These are phyloP conservation scores for Auriscalpium vulgare DNA, from an alignment of 768 basidiomycete species.

Conservation along the genomic window DNA sequence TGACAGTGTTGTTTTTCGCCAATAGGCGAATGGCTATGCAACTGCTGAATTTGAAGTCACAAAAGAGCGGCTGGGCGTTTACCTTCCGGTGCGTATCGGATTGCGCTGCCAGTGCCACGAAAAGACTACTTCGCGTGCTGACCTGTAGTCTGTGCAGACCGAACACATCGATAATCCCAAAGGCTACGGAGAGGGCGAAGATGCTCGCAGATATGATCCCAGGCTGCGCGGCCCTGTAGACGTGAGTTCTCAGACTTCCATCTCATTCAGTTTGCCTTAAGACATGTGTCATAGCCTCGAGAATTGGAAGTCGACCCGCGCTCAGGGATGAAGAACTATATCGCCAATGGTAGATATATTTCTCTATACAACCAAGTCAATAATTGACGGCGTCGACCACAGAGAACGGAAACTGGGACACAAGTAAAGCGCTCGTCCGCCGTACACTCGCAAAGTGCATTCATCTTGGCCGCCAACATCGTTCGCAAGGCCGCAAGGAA, in stretches of 20 bases:
- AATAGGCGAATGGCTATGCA: slow-evolving; percentile 71
- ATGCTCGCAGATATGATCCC: slow-evolving; percentile 71
- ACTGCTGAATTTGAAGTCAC: slow-evolving; percentile 86
- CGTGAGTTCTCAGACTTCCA: slow-evolving; percentile 27
- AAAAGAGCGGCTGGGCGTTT: slow-evolving; percentile 69
- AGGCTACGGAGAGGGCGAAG: slow-evolving; percentile 79
- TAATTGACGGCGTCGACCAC: neutral
- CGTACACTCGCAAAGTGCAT: slow-evolving; percentile 74
- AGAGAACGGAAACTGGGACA: slow-evolving; percentile 81
- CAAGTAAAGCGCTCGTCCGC: slow-evolving; percentile 71
- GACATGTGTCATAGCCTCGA: slow-evolving; percentile 37
- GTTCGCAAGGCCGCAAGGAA: slow-evolving; percentile 46
- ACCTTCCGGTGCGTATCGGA: slow-evolving; percentile 57
- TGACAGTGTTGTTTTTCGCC: neutral
- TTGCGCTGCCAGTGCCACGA: too few relatives aligned
- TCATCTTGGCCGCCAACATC: slow-evolving; percentile 60
- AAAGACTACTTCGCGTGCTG: too few relatives aligned
- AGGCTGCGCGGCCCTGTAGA: slow-evolving; percentile 78
- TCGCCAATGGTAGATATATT: slow-evolving; percentile 9
- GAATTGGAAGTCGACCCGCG: slow-evolving; percentile 81
- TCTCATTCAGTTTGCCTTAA: neutral
- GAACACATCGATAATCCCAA: slow-evolving; percentile 94
- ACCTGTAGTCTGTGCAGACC: slow-evolving; percentile 29
- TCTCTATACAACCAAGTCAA: neutral
- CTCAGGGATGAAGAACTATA: slow-evolving; percentile 84